Evolutionary conservation across 768 basidiomycete genomes (phyloP).

Genomic region (Mycena epipterygia): DNA sequence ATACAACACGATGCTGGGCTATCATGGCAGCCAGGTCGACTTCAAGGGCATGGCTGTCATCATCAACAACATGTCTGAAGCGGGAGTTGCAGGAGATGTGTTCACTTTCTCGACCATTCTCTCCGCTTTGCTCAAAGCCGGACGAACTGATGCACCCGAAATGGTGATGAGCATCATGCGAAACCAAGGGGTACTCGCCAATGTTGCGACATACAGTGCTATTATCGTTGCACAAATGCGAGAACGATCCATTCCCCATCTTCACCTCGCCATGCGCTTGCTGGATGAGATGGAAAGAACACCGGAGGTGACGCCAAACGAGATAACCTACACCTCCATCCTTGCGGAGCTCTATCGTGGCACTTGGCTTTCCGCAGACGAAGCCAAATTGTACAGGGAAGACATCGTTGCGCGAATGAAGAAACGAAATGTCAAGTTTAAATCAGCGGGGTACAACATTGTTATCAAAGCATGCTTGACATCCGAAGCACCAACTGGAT

Average conservation of each 20-base stretch:
- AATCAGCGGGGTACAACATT: conserved; percentile 81
- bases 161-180: conserved; percentile 81
- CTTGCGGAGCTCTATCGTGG: conserved; percentile 80
- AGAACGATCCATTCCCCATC: conserved; percentile 62
- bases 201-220: conserved; percentile 81
- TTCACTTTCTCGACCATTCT: conserved; percentile 92
- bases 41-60: conserved; percentile 70
- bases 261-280: conserved; percentile 77
- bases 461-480: conserved; percentile 78
- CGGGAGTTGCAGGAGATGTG: conserved; percentile 77
- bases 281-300: conserved; percentile 81
- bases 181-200: conserved; percentile 79
- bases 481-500: conserved; percentile 61
- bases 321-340: conserved; percentile 87
- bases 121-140: conserved; percentile 78
- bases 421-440: conserved; percentile 64
- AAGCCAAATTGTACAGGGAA: conserved; percentile 60
- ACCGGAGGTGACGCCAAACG: conserved; percentile 68
- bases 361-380: conserved; percentile 58
- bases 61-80: conserved; percentile 69
- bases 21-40: conserved; percentile 74
- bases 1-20: conserved; percentile 85
- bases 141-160: conserved; percentile 74
- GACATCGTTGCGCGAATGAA: conserved; percentile 73
- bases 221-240: conserved; percentile 84